Evolutionary conservation across 352 stramenopile genomes (phyloP).

Genomic region (Pythium grandisporangium): DNA sequence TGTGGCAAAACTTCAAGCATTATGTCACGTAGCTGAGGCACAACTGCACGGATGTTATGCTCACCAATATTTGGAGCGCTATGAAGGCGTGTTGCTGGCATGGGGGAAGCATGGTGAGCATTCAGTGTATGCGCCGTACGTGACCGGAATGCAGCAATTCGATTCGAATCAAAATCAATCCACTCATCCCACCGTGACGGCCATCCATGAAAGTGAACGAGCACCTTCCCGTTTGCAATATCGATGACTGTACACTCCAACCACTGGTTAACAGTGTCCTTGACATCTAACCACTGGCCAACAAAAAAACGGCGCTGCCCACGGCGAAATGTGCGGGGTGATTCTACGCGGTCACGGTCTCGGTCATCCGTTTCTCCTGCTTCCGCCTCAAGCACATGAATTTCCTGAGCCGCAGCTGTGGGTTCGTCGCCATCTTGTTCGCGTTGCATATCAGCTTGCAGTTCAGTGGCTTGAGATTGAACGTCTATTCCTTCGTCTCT

Average conservation of each 20-base stretch:
- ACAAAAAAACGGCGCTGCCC: conserved; percentile 59
- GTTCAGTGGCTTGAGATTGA: too few species aligned
- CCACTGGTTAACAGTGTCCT: conserved; percentile 98
- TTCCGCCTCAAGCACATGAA: too few species aligned
- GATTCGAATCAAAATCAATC: conserved; percentile 91
- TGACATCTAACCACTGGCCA: conserved; percentile 96
- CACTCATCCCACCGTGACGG: conserved; percentile 97
- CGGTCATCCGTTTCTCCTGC: too few species aligned
- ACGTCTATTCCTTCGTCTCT: too few species aligned
- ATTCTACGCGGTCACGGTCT: too few species aligned
- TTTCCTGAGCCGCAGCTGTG: too few species aligned
- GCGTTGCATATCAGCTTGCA: too few species aligned
- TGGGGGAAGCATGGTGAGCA: conserved; percentile 42
- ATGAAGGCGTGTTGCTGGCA: conserved; percentile 38
- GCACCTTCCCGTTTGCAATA: conserved; percentile 74
- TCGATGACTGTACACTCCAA: conserved; percentile 95
- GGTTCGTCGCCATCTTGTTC: too few species aligned
- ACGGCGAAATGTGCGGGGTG: conserved; percentile 11
- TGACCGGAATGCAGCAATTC: conserved; percentile 94
- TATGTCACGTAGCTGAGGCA: conserved; percentile 47
- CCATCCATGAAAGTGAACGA: conserved; percentile 97
- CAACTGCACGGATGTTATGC: conserved; percentile 31
- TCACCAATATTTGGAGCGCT: conserved; percentile 35
- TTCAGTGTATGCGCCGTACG: conserved; percentile 65
- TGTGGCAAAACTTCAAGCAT: conserved; percentile 70